Percentiles rank a stretch among this genome's conserved stretches.
phyloP scores from a whole-genome alignment of 495 filamentous ascomycete species.

The Penicillium flavigenum region DNA sequence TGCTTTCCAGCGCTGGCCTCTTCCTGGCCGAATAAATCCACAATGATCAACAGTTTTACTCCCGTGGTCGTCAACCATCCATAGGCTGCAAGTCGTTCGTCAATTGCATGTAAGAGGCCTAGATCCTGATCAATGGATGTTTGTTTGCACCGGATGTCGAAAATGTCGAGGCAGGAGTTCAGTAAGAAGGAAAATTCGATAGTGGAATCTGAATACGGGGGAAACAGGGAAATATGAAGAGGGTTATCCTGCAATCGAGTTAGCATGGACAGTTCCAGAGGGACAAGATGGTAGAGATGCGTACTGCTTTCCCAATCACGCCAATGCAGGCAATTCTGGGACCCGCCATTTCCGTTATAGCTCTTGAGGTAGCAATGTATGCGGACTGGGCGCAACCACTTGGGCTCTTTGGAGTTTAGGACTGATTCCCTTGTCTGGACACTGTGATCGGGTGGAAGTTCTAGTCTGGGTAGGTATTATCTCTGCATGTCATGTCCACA shows the following conservation, averaged over 20 bases:
- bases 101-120: constrained; percentile 85
- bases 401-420: not conserved
- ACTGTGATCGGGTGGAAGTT: constrained; percentile 1
- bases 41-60: constrained; percentile 79
- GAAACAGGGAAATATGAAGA: constrained; percentile 88
- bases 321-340: constrained; percentile 80
- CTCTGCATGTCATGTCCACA: not conserved
- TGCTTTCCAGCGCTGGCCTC: constrained; percentile 24
- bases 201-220: constrained; percentile 59
- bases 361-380: not conserved
- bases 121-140: constrained; percentile 75
- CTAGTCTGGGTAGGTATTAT: constrained; percentile 7
- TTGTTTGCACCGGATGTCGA: constrained; percentile 74
- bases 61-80: constrained; percentile 98
- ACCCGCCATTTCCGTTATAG: constrained; percentile 26
- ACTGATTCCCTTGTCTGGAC: constrained; percentile 1
- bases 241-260: constrained; percentile 75
- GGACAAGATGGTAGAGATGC: constrained; percentile 16
- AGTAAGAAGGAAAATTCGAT: constrained; percentile 91
- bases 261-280: constrained; percentile 11
- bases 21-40: constrained; percentile 74
- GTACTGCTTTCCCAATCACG: constrained; percentile 87
- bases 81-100: constrained; percentile 88
- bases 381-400: not conserved
- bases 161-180: constrained; percentile 87